Evolutionary conservation across 345 rosid genomes (phyloP).

Genomic region (Gossypium sturtianum): DNA sequence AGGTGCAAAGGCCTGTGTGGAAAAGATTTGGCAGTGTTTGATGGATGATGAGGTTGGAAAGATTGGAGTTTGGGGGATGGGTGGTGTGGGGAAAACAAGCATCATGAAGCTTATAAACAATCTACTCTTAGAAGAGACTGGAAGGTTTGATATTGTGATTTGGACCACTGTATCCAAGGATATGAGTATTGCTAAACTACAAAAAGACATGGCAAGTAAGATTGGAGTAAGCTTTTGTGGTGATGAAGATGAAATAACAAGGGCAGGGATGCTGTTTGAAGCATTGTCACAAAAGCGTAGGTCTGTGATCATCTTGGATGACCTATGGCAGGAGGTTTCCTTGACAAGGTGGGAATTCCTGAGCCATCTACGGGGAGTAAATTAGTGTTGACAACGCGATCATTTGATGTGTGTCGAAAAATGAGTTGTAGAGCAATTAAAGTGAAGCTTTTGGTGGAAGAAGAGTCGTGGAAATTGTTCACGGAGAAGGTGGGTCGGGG

Average conservation of each 20-base stretch:
- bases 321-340: neutral
- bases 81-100: neutral
- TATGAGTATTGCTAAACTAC: neutral
- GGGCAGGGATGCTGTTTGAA: neutral
- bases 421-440: slow-evolving; percentile 1
- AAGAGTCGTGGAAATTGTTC: neutral
- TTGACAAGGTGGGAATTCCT: neutral
- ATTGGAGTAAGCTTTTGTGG: neutral
- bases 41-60: too few species aligned
- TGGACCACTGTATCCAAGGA: neutral
- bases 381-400: neutral
- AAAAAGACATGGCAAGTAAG: neutral
- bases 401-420: neutral
- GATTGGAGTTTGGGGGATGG: too few species aligned
- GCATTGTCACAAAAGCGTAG: neutral
- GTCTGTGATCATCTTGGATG: neutral
- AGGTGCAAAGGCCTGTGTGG: too few species aligned
- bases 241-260: neutral
- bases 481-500: neutral
- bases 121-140: neutral
- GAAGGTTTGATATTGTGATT: neutral
- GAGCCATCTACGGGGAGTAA: neutral
- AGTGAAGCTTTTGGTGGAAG: neutral
- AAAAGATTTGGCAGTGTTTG: too few species aligned
- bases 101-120: neutral